Percentiles rank a stretch among this genome's conserved stretches.
These are phyloP conservation scores for Albugo laibachii DNA, from an alignment of 352 stramenopile species.

Conservation along the genomic window DNA sequence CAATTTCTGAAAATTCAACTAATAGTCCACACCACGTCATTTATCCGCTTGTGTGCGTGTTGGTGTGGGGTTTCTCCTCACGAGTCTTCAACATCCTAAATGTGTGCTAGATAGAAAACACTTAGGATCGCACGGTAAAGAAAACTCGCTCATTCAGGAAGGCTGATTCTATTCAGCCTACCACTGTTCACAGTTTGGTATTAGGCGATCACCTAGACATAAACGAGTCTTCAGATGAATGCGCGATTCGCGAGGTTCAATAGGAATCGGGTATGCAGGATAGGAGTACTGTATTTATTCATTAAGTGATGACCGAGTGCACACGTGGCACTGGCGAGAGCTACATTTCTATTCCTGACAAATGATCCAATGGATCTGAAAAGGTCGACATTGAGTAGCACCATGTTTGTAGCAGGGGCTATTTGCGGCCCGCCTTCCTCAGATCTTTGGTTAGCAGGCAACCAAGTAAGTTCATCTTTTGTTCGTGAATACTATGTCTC, in stretches of 20 bases:
- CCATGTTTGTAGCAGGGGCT: constrained; percentile 3
- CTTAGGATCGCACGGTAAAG: constrained; percentile 53
- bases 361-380: constrained; percentile 69
- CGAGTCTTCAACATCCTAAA: constrained; percentile 30
- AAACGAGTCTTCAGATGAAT: constrained; percentile 62
- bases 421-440: neutral
- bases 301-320: neutral
- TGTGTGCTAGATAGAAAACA: constrained; percentile 54
- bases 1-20: neutral
- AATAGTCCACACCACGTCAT: constrained; percentile 20
- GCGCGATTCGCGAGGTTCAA: constrained; percentile 57
- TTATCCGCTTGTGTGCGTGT: constrained; percentile 44
- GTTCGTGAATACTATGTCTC: constrained; percentile 15
- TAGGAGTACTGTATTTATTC: neutral
- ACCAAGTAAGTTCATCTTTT: constrained; percentile 14
- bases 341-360: constrained; percentile 46
- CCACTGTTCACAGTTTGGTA: neutral
- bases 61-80: constrained; percentile 52
- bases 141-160: constrained; percentile 50
- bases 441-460: constrained; percentile 6
- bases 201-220: constrained; percentile 57
- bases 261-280: constrained; percentile 38
- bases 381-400: constrained; percentile 16
- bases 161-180: neutral
- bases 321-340: constrained; percentile 21